Evolutionary conservation across 305 asterid genomes (phyloP), one percentile per base, ranked within the genome.

Genomic region (Salvia sclarea): DNA sequence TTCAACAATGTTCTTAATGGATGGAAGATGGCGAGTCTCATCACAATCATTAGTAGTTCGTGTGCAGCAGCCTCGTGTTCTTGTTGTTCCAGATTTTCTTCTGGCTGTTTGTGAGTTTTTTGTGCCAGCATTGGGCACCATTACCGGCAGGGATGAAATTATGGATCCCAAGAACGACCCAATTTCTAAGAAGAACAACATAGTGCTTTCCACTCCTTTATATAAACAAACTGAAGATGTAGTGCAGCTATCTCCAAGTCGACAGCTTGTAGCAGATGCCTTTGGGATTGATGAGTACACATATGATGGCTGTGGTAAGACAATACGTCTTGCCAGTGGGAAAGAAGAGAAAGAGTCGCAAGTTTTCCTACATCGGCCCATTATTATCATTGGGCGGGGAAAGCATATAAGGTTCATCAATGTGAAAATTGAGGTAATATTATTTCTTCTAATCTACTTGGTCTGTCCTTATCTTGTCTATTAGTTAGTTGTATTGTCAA

Each of bases 1-100:
- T 68, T 89, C 98, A 64, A 94, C 97, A 53, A 94, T 94, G 97
- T 78, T 94, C 68, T 86, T 94, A 81, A 91, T 94, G 98, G 98
- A 94, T 75, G 94, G 96, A 71, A 86, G 97, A 78, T 91, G 98
- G 98, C 83, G 98, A 72, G 77, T 73, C 73, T 79, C 96, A 55
- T 94, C 97, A 18, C 90, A 82, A 69, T 94, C 97, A 44, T 89
- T 94, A 81, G 97, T 94, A 53, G 83, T 94, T 73, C 96, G 98
- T 43, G 80, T 81, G 67, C 98, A 94, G 84, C 98, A 94, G 84
- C 98, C 98, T 75, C 89, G 98, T 53, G 79, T 94, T 73, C 96
- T 94, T 64, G 93, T 91, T 71, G 98, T 91, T 66, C 97, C 92
- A 24, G 98, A 91, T 76, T 94, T 94, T 79, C 88, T 94, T 79